These are phyloP conservation scores for Tetrahymena borealis DNA, from an alignment of 73 alveolate genomes.

Conservation along the genomic window DNA sequence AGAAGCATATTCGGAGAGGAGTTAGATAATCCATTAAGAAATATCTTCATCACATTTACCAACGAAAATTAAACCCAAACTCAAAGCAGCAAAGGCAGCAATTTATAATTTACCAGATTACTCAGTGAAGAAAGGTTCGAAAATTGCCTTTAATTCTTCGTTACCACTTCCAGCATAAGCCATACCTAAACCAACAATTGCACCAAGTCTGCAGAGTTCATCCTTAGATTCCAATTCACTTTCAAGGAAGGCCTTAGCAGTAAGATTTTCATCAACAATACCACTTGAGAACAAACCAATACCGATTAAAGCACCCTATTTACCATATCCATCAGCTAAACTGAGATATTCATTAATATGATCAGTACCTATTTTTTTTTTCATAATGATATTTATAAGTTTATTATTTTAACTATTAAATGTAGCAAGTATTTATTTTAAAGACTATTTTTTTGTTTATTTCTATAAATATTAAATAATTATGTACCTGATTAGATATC, in stretches of 20 bases:
- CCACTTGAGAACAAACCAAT: slow-evolving; percentile 83
- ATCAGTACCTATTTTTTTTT: slow-evolving; percentile 85
- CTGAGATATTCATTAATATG: slow-evolving; percentile 82
- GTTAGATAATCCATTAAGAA: slow-evolving; percentile 84
- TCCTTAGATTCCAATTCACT: slow-evolving; percentile 62
- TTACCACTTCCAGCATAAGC: slow-evolving; percentile 92
- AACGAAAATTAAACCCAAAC: slow-evolving; percentile 90
- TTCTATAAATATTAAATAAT: neutral
- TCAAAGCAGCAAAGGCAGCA: slow-evolving; percentile 94
- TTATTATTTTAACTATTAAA: neutral
- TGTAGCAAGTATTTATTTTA: neutral
- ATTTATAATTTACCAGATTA: slow-evolving; percentile 77
- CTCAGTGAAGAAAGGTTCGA: slow-evolving; percentile 64
- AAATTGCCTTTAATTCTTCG: slow-evolving; percentile 60
- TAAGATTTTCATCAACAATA: slow-evolving; percentile 77
- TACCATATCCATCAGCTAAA: slow-evolving; percentile 55
- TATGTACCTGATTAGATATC: slow-evolving; percentile 64
- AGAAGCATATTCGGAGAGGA: slow-evolving; percentile 84
- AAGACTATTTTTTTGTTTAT: neutral
- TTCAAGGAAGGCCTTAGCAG: slow-evolving; percentile 77
- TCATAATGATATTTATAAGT: too few species aligned
- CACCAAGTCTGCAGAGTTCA: slow-evolving; percentile 58
- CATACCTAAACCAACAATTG: slow-evolving; percentile 65
- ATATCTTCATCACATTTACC: slow-evolving; percentile 95
- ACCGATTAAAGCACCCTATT: slow-evolving; percentile 88